Evolutionary conservation across 495 filamentous ascomycete genomes (phyloP).

Genomic region (Podospora pseudopauciseta): DNA sequence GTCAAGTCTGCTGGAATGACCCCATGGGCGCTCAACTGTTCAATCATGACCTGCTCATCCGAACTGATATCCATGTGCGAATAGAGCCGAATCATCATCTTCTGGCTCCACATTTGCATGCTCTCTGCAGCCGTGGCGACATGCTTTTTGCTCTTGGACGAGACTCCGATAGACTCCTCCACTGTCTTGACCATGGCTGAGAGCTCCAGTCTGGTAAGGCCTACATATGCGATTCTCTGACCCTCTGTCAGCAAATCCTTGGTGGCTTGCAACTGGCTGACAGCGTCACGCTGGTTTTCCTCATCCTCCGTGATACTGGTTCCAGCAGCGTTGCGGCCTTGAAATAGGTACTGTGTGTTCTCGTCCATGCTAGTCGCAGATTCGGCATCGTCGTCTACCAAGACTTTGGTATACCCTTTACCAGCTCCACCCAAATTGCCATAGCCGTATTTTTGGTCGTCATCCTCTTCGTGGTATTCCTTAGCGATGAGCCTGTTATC

Average conservation of each 20-base stretch:
- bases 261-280: slow-evolving; percentile 90
- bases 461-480: slow-evolving; percentile 66
- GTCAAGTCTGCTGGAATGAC: slow-evolving; percentile 80
- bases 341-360: slow-evolving; percentile 94
- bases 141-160: slow-evolving; percentile 61
- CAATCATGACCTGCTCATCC: slow-evolving; percentile 96
- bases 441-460: slow-evolving; percentile 70
- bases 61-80: slow-evolving; percentile 92
- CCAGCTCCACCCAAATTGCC: slow-evolving; percentile 77
- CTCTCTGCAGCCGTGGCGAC: slow-evolving; percentile 65
- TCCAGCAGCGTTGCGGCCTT: slow-evolving; percentile 51
- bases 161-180: slow-evolving; percentile 54
- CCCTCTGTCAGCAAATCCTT: slow-evolving; percentile 94
- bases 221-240: slow-evolving; percentile 95
- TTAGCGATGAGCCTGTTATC: slow-evolving; percentile 80
- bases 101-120: slow-evolving; percentile 93
- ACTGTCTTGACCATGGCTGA: slow-evolving; percentile 68
- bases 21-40: slow-evolving; percentile 90
- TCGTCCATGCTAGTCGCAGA: slow-evolving; percentile 96
- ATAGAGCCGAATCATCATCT: slow-evolving; percentile 93
- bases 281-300: slow-evolving; percentile 76
- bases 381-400: slow-evolving; percentile 89
- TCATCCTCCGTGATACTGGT: slow-evolving; percentile 63
- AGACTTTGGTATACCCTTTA: slow-evolving; percentile 89
- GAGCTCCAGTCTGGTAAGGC: slow-evolving; percentile 75